These are phyloP conservation scores for Martensiomyces pterosporus DNA, from an alignment of 192 early-diverging fungal species.

Conservation along the genomic window DNA sequence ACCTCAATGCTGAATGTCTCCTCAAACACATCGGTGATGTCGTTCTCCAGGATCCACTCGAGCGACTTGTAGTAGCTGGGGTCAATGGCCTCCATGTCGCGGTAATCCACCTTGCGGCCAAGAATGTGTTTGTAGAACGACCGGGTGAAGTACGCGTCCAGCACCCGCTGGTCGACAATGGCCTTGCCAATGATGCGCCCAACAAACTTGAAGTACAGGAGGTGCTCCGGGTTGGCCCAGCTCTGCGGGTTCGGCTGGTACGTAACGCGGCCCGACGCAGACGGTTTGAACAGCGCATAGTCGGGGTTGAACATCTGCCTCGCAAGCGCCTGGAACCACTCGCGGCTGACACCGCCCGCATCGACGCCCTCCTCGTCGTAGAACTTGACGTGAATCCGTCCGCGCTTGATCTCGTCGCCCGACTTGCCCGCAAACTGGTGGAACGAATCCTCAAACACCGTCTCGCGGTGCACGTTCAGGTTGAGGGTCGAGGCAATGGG, in stretches of 20 bases:
- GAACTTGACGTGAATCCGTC: constrained; percentile 90
- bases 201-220: constrained; percentile 96
- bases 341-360: constrained; percentile 94
- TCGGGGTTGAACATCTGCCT: constrained; percentile 98
- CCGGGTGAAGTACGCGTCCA: constrained; percentile 96
- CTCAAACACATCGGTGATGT: constrained; percentile 92
- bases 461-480: constrained; percentile 86
- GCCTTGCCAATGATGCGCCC: constrained; percentile 98
- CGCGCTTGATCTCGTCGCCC: constrained; percentile 91
- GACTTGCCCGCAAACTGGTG: constrained; percentile 85
- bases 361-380: constrained; percentile 97
- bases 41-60: constrained; percentile 97
- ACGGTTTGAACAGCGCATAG: constrained; percentile 96
- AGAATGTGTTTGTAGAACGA: constrained; percentile 99
- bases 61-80: constrained; percentile 95
- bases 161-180: constrained; percentile 91
- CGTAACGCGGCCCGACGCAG: constrained; percentile 90
- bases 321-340: constrained; percentile 97
- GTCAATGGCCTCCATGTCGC: constrained; percentile 97
- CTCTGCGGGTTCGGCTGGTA: constrained; percentile 97
- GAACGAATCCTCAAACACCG: constrained; percentile 97
- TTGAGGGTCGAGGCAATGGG: constrained; percentile 58
- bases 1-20: constrained; percentile 91
- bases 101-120: constrained; percentile 87
- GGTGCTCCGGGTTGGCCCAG: constrained; percentile 87